Conservation (phyloP, 768 basidiomycete genomes). For the Trametes punicea region DNA sequence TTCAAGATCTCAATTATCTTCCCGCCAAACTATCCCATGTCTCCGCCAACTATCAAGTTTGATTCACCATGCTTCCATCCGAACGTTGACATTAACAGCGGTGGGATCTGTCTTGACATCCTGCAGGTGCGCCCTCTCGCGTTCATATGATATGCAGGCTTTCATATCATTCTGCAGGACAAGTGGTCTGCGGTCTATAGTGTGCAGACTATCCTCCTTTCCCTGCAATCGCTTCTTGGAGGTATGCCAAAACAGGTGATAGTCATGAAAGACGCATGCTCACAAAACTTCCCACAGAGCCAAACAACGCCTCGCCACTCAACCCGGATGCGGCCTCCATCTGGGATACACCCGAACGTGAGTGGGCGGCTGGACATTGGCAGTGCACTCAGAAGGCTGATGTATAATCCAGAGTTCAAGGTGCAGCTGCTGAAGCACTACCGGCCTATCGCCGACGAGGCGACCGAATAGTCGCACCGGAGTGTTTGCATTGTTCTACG, state of each 20-base stretch:
- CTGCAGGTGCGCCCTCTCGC: conserved; percentile 54
- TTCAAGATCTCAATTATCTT: conserved; percentile 86
- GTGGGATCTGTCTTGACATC: conserved; percentile 85
- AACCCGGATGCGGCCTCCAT: conserved; percentile 83
- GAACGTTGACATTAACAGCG: conserved; percentile 77
- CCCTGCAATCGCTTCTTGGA: conserved; percentile 83
- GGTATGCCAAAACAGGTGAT: conserved; percentile 43
- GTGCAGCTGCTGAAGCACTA: conserved; percentile 69
- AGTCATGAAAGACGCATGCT: background rate
- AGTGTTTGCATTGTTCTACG: background rate
- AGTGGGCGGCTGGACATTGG: background rate
- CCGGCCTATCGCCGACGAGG: conserved; percentile 44
- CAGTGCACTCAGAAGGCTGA: conserved; percentile 18
- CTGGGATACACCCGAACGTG: conserved; percentile 73
- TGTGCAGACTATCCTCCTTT: conserved; percentile 85
- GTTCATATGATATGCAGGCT: too few species aligned
- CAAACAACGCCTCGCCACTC: conserved; percentile 89
- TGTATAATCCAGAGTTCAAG: conserved; percentile 55
- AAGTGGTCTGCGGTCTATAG: conserved; percentile 95
- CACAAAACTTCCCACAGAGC: conserved; percentile 49
- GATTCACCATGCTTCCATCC: conserved; percentile 90
- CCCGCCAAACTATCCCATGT: conserved; percentile 86
- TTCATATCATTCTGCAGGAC: conserved; percentile 46
- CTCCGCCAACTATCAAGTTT: conserved; percentile 81
- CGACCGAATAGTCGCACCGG: conserved; percentile 26